A percentile compares a stretch with the other conserved stretches of the same genome.
Evolutionary conservation across 371 early-diverging fungal species (phyloP).

Genomic region (Zancudomyces culisetae): DNA sequence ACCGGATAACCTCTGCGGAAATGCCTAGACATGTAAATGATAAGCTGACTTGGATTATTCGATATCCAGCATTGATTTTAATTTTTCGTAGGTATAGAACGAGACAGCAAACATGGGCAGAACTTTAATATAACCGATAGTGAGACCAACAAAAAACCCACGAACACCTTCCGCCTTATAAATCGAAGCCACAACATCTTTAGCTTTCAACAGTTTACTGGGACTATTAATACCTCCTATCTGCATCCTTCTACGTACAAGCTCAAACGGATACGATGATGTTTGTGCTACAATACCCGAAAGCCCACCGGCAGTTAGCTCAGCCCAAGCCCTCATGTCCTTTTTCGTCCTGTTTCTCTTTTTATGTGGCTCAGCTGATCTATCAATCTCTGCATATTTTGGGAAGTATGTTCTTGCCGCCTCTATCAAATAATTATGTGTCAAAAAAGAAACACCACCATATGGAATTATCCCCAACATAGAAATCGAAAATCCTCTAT

Average conservation of each 20-base stretch:
- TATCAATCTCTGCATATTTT: conserved; percentile 12
- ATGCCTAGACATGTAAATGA: no score
- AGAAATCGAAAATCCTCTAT: conserved; percentile 76
- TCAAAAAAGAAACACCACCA: conserved; percentile 78
- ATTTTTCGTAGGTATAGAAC: conserved; percentile 58
- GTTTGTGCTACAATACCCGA: conserved; percentile 76
- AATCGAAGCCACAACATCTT: conserved; percentile 26
- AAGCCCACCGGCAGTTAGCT: conserved; percentile 57
- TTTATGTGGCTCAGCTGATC: neutral
- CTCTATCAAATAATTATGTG: conserved; percentile 41
- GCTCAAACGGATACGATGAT: conserved; percentile 74
- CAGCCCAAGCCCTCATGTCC: conserved; percentile 44
- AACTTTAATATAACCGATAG: conserved; percentile 83
- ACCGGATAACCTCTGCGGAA: no score
- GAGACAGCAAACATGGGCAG: conserved; percentile 77
- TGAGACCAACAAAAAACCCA: conserved; percentile 83
- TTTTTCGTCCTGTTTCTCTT: conserved; percentile 12
- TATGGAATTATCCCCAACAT: conserved; percentile 91
- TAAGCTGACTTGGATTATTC: no score
- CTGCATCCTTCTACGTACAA: conserved; percentile 79
- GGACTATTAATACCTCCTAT: conserved; percentile 44
- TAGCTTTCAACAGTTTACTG: conserved; percentile 22
- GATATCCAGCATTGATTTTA: conserved; percentile 35
- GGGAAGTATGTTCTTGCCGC: conserved; percentile 30
- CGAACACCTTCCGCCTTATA: conserved; percentile 40